These are phyloP conservation scores for Suhomyces bokatorum DNA, from an alignment of 1,139 yeast species.

Conservation along the genomic window DNA sequence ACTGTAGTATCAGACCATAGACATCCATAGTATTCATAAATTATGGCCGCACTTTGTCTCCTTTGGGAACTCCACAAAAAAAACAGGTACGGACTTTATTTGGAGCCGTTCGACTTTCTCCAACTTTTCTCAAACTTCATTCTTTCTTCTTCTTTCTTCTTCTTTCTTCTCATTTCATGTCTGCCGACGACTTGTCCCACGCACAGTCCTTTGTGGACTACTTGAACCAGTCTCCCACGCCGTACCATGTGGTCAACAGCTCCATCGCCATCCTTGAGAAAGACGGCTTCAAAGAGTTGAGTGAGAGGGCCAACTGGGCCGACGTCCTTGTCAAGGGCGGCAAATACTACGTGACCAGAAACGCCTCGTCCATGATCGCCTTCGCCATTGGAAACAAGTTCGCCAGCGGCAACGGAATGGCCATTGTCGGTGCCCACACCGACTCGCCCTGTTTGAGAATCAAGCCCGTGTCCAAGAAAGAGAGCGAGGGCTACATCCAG, in stretches of 20 bases:
- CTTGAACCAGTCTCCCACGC: conserved; percentile 87
- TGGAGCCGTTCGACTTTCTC: not conserved
- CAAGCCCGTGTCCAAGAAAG: conserved; percentile 82
- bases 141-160: not conserved
- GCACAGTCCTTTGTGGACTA: conserved; percentile 70
- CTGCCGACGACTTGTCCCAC: conserved; percentile 23
- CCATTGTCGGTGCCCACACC: conserved; percentile 92
- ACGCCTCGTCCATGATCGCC: conserved; percentile 84
- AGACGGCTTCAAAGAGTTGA: conserved; percentile 72
- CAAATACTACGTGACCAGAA: conserved; percentile 81
- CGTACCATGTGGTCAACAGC: conserved; percentile 85
- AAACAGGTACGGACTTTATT: too few species aligned
- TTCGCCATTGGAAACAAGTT: conserved; percentile 77
- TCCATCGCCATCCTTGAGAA: conserved; percentile 53
- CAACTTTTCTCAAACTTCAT: not conserved
- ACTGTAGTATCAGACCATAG: too few species aligned
- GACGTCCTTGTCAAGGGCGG: conserved; percentile 52
- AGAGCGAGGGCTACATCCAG: conserved; percentile 77
- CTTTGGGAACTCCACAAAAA: too few species aligned
- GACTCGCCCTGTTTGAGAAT: conserved; percentile 92
- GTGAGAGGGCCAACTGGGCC: conserved; percentile 79
- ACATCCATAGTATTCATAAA: too few species aligned
- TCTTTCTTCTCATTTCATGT: not conserved
- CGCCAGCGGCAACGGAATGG: conserved; percentile 78
- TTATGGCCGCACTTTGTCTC: too few species aligned